Evolutionary conservation across 1,284 basidiomycete genomes (phyloP).

Genomic region (Trametes sp.): DNA sequence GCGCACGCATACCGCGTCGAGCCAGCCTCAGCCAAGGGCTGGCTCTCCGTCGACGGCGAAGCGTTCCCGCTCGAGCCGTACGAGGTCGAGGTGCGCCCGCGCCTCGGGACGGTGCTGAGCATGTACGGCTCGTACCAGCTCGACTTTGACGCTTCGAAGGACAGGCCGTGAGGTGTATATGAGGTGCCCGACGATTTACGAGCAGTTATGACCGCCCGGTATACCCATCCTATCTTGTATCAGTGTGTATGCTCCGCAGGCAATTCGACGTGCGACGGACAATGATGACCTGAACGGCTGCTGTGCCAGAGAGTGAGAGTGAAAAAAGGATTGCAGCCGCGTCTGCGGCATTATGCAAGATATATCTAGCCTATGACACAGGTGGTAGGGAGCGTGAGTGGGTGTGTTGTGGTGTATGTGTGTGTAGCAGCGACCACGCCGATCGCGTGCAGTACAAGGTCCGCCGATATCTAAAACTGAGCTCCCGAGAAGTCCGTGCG

Average conservation of each 20-base stretch:
- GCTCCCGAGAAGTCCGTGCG: conserved; percentile 33
- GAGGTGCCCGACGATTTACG: too few relatives aligned
- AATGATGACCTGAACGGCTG: too few relatives aligned
- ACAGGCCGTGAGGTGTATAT: not conserved
- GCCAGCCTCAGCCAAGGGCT: conserved; percentile 62
- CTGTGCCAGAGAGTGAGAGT: too few relatives aligned
- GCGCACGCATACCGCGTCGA: conserved; percentile 79
- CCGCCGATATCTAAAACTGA: conserved; percentile 37
- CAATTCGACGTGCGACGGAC: not conserved
- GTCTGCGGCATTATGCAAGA: conserved; percentile 31
- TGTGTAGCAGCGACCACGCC: conserved; percentile 33
- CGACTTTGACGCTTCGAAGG: conserved; percentile 48
- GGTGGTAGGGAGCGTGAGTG: conserved; percentile 40
- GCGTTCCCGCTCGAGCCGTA: conserved; percentile 80
- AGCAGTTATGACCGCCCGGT: too few relatives aligned
- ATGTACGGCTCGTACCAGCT: conserved; percentile 71
- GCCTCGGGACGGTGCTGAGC: conserved; percentile 75
- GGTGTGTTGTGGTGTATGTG: not conserved
- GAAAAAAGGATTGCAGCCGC: conserved; percentile 14
- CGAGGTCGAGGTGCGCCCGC: conserved; percentile 83
- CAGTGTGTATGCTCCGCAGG: too few relatives aligned
- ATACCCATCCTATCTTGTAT: too few relatives aligned
- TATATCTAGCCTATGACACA: conserved; percentile 35
- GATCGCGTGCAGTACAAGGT: conserved; percentile 41
- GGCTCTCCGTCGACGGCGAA: conserved; percentile 86